Conservation (phyloP, 2,329 filamentous ascomycete genomes). For the Chaetomiaceae sp. region DNA sequence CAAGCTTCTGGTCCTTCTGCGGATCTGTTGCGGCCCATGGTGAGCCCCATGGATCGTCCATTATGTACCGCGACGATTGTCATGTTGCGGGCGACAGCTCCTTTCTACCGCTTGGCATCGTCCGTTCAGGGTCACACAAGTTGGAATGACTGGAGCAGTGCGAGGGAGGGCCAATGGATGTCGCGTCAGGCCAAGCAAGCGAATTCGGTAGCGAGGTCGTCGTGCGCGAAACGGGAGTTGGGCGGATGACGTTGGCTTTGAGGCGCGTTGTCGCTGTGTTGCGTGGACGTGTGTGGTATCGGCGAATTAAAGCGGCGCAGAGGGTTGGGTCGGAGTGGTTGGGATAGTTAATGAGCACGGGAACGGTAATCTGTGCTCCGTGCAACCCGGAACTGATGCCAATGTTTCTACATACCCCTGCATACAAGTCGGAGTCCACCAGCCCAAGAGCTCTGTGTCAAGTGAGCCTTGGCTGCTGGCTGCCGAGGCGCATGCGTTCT, state of each 20-base stretch:
- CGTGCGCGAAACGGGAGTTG: neutral
- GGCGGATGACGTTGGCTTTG: neutral
- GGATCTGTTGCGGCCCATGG: conserved; percentile 50
- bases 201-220: neutral
- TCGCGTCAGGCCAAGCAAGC: neutral
- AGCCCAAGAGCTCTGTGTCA: too few relatives aligned
- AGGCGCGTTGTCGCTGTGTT: neutral
- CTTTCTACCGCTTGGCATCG: neutral
- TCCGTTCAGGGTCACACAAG: neutral
- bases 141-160: neutral
- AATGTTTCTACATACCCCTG: too few relatives aligned
- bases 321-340: neutral
- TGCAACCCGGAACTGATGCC: neutral
- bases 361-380: too few relatives aligned
- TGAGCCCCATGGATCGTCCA: conserved; percentile 62
- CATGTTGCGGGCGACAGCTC: conserved; percentile 20
- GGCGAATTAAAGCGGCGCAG: neutral
- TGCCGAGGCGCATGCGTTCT: too few relatives aligned
- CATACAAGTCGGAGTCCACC: too few relatives aligned
- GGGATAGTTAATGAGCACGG: neutral
- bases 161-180: neutral
- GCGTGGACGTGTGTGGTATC: neutral
- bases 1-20: conserved; percentile 30
- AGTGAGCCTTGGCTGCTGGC: too few relatives aligned
- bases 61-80: conserved; percentile 33